These are phyloP conservation scores for Fusarium sp. DNA, from an alignment of 2,329 filamentous ascomycete species.

Conservation along the genomic window DNA sequence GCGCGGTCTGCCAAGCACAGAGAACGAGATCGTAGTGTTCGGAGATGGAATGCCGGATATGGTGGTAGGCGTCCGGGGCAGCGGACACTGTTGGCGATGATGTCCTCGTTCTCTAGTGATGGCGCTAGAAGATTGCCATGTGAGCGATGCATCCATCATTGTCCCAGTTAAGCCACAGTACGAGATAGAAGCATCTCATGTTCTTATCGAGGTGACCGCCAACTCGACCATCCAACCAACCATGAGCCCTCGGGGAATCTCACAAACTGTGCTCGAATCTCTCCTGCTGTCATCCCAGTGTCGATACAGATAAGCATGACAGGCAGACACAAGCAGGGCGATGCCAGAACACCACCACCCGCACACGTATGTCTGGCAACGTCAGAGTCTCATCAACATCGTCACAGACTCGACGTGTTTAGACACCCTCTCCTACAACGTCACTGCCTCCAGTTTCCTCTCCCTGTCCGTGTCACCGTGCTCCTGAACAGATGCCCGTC, in stretches of 20 bases:
- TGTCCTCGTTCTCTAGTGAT: slow-evolving; percentile 22
- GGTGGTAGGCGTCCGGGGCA: slow-evolving; percentile 9
- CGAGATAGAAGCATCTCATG: slow-evolving; percentile 24
- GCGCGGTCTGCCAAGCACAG: not conserved
- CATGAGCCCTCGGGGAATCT: slow-evolving; percentile 16
- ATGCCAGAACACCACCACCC: slow-evolving; percentile 4
- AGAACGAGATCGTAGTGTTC: slow-evolving; percentile 4
- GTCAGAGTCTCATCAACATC: slow-evolving; percentile 27
- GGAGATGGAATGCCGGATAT: slow-evolving; percentile 36
- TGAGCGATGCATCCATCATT: slow-evolving; percentile 25
- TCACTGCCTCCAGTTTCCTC: slow-evolving; percentile 3
- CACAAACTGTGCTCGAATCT: not conserved
- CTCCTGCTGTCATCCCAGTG: slow-evolving; percentile 13
- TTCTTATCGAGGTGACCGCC: slow-evolving; percentile 29
- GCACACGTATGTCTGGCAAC: slow-evolving; percentile 6
- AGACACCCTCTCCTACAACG: slow-evolving; percentile 3
- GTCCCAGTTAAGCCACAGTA: slow-evolving; percentile 22
- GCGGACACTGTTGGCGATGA: slow-evolving; percentile 12
- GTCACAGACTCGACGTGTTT: slow-evolving; percentile 4
- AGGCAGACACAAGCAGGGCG: slow-evolving; percentile 10
- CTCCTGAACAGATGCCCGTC: not conserved
- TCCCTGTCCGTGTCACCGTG: slow-evolving; percentile 5
- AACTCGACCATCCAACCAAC: slow-evolving; percentile 10
- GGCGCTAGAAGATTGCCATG: slow-evolving; percentile 42
- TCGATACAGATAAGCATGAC: slow-evolving; percentile 17